Evolutionary conservation across 192 early-diverging fungal species (phyloP).

Genomic region (Coemansia sp.): DNA sequence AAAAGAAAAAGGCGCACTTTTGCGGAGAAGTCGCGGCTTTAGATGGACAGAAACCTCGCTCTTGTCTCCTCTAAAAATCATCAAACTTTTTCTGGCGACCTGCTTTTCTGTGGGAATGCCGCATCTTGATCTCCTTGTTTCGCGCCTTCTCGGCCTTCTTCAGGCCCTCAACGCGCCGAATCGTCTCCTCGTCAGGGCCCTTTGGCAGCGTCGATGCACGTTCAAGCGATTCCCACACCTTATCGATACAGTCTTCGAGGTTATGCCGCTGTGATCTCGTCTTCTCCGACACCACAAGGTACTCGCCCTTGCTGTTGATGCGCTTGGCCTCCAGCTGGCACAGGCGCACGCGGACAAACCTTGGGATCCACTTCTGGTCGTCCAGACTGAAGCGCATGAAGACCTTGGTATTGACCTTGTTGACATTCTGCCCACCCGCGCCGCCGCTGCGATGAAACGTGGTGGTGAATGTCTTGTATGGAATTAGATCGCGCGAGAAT

Average conservation of each 20-base stretch:
- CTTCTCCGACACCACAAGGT: slow-evolving; percentile 72
- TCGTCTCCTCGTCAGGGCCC: slow-evolving; percentile 63
- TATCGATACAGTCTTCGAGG: slow-evolving; percentile 77
- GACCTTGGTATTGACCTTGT: slow-evolving; percentile 91
- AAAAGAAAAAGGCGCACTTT: neutral
- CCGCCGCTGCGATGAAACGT: slow-evolving; percentile 75
- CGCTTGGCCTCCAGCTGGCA: slow-evolving; percentile 58
- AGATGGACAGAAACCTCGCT: neutral
- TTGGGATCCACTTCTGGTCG: slow-evolving; percentile 73
- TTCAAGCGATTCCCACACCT: slow-evolving; percentile 61
- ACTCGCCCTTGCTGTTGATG: slow-evolving; percentile 71
- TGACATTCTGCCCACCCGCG: slow-evolving; percentile 92
- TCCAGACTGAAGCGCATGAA: slow-evolving; percentile 72
- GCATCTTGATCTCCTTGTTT: slow-evolving; percentile 63
- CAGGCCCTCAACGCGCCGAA: slow-evolving; percentile 61
- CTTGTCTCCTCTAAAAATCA: neutral
- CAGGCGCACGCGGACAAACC: slow-evolving; percentile 64
- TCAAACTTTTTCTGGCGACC: slow-evolving; percentile 54
- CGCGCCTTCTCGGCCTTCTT: slow-evolving; percentile 61
- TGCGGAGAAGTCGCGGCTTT: neutral
- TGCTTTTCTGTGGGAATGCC: slow-evolving; percentile 67
- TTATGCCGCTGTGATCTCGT: slow-evolving; percentile 77
- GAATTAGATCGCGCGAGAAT: slow-evolving; percentile 61
- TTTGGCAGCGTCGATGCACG: slow-evolving; percentile 66
- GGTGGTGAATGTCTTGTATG: slow-evolving; percentile 59